Percentiles rank a stretch among this genome's conserved stretches.
phyloP scores from a whole-genome alignment of 2,329 filamentous ascomycete genomes.

The Parastagonospora nodorum region DNA sequence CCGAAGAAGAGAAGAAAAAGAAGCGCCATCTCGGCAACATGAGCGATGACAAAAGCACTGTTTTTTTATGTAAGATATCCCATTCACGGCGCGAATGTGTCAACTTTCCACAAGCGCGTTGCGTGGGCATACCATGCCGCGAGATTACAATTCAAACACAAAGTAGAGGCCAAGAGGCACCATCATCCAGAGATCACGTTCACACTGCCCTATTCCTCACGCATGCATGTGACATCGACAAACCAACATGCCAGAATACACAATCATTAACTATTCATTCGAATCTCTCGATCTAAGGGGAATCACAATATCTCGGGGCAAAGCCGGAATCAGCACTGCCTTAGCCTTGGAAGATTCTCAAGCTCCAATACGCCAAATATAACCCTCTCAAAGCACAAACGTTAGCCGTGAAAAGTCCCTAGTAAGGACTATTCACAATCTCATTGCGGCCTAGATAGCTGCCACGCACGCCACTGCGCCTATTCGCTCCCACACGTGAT shows the following conservation, averaged over 20 bases:
- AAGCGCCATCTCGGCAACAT: too few species aligned
- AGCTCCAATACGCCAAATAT: neutral
- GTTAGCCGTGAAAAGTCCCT: neutral
- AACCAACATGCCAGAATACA: neutral
- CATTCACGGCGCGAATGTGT: too few species aligned
- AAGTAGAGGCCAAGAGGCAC: neutral
- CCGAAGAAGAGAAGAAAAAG: neutral
- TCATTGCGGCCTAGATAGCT: constrained; percentile 81
- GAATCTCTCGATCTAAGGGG: constrained; percentile 4
- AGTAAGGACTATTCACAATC: constrained; percentile 77
- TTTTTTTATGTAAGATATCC: too few species aligned
- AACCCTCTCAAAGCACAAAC: neutral
- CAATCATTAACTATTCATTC: neutral
- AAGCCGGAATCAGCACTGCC: neutral
- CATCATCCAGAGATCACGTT: too few species aligned
- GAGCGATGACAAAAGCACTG: too few species aligned
- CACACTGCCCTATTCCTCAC: neutral
- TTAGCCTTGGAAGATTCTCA: neutral
- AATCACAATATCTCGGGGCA: neutral
- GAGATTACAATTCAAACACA: neutral
- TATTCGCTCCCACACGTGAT: constrained; percentile 53
- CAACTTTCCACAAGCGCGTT: too few species aligned
- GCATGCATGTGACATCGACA: neutral
- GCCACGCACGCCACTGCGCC: constrained; percentile 51
- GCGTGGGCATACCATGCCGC: too few species aligned